A percentile compares a stretch with the other conserved stretches of the same genome.
phyloP scores from a whole-genome alignment of 371 early-diverging fungal species.

The Apophysomyces variabilis region DNA sequence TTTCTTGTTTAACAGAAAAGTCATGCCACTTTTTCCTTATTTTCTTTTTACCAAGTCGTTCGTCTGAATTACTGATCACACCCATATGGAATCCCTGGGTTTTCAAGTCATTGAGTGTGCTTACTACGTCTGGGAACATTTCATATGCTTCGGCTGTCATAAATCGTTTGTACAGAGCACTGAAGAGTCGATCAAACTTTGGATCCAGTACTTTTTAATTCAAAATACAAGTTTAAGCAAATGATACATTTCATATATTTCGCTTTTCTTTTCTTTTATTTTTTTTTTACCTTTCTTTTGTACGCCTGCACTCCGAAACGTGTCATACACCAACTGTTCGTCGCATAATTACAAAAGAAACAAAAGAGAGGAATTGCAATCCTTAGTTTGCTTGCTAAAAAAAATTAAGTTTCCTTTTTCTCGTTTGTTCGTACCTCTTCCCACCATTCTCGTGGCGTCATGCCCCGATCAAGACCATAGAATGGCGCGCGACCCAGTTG shows the following conservation, averaged over 20 bases:
- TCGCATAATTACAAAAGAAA: background rate
- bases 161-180: constrained; percentile 25
- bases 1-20: background rate
- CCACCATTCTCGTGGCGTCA: constrained; percentile 23
- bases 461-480: constrained; percentile 21
- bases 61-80: constrained; percentile 32
- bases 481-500: constrained; percentile 20
- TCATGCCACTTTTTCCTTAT: background rate
- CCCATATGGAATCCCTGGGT: constrained; percentile 19
- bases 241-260: background rate
- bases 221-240: background rate
- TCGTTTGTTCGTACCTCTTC: constrained; percentile 12
- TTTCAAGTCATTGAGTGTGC: constrained; percentile 19
- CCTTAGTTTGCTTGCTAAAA: background rate
- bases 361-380: too few species aligned
- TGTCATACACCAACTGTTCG: constrained; percentile 13
- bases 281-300: constrained; percentile 11
- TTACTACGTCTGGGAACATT: constrained; percentile 21
- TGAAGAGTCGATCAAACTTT: constrained; percentile 23
- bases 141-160: constrained; percentile 25
- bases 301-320: constrained; percentile 17
- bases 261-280: background rate
- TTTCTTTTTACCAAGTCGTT: constrained; percentile 21
- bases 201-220: constrained; percentile 18
- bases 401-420: too few species aligned